Evolutionary conservation across 139 green algal genomes (phyloP), one percentile per base, ranked within the genome.

Genomic region (Chlorella vulgaris): DNA sequence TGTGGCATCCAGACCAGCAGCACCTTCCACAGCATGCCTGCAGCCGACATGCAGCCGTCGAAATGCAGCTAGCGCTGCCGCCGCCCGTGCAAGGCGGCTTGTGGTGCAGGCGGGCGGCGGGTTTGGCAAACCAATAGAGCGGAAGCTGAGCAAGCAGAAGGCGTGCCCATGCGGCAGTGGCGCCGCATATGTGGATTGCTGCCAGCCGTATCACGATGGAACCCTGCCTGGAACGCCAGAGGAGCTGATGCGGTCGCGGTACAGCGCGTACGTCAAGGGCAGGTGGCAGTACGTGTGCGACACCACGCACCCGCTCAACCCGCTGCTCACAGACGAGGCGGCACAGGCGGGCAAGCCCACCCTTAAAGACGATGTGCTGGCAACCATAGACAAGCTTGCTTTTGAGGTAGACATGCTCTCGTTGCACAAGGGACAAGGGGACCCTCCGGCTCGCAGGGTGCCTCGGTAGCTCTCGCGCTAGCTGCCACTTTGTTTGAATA

Each of bases 241-340:
- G 62, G 50, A 55, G 28, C 71, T 90, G 7, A 86, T 90, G 86
- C 78, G 86, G 4, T 62, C 67, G 0, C 68, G 86, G 0, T 90
- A 82, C 73, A 60, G 29, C 0, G 86, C 79, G 0, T 90, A 90
- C 50, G 67, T 65, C 4, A 90, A 90, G 55, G 55, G 76, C 28
- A 21, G 75, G 15, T 84, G 85, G 43, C 66, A 80, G 1, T 90
- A 90, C 43, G 40, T 90, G 2, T 61, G 84, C 21, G 42, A 88
- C 51, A 90, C 84, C n/a, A 90, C 84, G 19, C 86, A 90, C 51
- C 84, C 84, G 0, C 43, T 85, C 2, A 90, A 90, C 78, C 78
- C 85, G 13, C 22, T 79, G 24, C 22, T 67, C 5, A 79, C 58
- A 2, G 73, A 79, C 28, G 69, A 55, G 22, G 43, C 42, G 8